Conservation (phyloP, 176 grass and related monocot genomes). For the Carex myosuroides region DNA sequence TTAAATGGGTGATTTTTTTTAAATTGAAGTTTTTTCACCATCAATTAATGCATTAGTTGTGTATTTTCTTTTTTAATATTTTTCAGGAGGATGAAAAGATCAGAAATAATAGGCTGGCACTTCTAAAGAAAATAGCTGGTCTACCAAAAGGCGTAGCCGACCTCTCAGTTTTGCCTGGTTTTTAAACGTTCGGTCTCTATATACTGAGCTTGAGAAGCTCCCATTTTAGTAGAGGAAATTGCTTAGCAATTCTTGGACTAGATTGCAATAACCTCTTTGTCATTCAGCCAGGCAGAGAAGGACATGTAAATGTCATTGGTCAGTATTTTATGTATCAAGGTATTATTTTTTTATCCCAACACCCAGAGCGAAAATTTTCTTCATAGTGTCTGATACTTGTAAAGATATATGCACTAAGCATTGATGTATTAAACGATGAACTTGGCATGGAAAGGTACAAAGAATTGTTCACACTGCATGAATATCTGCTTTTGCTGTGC, state of each 20-base stretch:
- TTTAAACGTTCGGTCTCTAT: slow-evolving; percentile 26
- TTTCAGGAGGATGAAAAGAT: slow-evolving; percentile 73
- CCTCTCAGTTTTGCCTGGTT: slow-evolving; percentile 84
- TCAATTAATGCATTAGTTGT: background rate
- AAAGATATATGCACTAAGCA: background rate
- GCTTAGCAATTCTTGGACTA: background rate
- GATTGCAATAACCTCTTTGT: background rate
- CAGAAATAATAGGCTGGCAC: slow-evolving; percentile 67
- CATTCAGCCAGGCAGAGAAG: background rate
- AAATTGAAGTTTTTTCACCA: background rate
- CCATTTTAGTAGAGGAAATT: background rate
- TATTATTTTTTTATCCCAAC: background rate
- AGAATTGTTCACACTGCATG: background rate
- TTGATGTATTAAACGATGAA: background rate
- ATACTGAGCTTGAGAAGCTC: background rate
- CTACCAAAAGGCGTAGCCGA: slow-evolving; percentile 76
- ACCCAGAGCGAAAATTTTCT: background rate
- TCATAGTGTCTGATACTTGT: background rate
- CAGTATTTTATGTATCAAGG: background rate
- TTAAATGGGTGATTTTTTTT: background rate
- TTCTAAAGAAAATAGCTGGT: slow-evolving; percentile 61
- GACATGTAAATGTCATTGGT: background rate
- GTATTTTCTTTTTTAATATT: background rate
- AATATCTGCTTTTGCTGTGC: background rate
- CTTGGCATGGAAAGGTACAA: background rate